Conservation (phyloP, 208 protist genomes). For the Leishmania tropica region DNA sequence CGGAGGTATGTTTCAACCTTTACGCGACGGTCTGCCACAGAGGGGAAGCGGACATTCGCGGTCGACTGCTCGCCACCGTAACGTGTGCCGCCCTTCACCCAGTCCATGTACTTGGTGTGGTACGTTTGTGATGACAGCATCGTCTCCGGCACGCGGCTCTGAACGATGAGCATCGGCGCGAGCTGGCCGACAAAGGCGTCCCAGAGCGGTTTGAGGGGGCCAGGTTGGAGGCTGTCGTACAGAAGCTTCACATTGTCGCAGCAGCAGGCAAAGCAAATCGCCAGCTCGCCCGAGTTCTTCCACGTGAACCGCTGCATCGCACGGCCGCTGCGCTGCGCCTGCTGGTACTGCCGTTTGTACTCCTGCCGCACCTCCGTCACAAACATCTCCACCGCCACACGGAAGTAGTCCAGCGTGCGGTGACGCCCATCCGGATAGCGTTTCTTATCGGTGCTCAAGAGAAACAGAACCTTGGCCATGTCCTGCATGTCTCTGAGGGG, state of each 20-base stretch:
- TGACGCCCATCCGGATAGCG: conserved; percentile 70
- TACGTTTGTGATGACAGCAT: conserved; percentile 72
- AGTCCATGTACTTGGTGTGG: conserved; percentile 86
- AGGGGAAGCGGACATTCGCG: conserved; percentile 84
- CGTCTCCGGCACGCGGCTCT: conserved; percentile 57
- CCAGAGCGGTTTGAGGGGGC: conserved; percentile 62
- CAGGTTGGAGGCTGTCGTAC: conserved; percentile 60
- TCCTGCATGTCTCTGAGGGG: conserved; percentile 28
- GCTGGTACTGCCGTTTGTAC: conserved; percentile 57
- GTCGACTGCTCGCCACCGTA: conserved; percentile 68
- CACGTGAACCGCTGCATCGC: conserved; percentile 67
- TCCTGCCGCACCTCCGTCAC: conserved; percentile 61
- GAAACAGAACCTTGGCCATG: conserved; percentile 32
- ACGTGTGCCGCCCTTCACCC: conserved; percentile 87
- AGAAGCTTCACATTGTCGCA: conserved; percentile 88
- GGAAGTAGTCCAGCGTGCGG: conserved; percentile 80
- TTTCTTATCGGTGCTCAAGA: conserved; percentile 48
- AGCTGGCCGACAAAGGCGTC: conserved; percentile 70
- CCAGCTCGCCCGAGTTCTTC: conserved; percentile 85
- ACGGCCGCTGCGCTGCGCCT: conserved; percentile 38
- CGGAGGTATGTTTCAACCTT: conserved; percentile 80
- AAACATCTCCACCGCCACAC: conserved; percentile 83
- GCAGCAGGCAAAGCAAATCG: conserved; percentile 82
- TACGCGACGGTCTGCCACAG: conserved; percentile 66
- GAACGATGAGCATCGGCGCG: conserved; percentile 57